These are phyloP conservation scores for Xerocomellus intermedius DNA, from an alignment of 768 basidiomycete genomes.

Conservation along the genomic window DNA sequence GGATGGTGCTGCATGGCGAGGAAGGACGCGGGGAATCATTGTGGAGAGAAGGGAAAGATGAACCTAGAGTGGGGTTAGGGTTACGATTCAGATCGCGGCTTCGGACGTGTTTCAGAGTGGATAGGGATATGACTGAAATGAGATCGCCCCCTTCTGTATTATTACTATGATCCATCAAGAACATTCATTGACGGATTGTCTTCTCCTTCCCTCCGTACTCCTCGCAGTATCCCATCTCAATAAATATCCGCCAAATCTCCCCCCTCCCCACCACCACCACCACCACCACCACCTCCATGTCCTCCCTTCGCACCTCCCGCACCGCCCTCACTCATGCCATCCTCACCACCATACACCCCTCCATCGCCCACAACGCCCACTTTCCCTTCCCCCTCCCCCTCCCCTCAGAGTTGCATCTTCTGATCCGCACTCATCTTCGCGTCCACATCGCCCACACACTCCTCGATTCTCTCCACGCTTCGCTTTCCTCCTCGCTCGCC, in stretches of 20 bases:
- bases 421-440: conserved; percentile 49
- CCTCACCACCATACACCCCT: conserved; percentile 48
- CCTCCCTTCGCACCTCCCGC: conserved; percentile 37
- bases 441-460: conserved; percentile 42
- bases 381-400: conserved; percentile 31
- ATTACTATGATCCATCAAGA: conserved; percentile 1
- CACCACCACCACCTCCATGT: too few relatives aligned
- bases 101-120: conserved; percentile 3
- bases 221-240: conserved; percentile 22
- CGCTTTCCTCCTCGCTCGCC: conserved; percentile 33
- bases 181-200: conserved; percentile 2
- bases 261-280: too few relatives aligned
- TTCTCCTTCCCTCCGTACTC: conserved; percentile 23
- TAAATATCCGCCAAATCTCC: conserved; percentile 12
- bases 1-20: conserved; percentile 26
- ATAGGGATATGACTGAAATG: background rate
- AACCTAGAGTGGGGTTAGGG: conserved; percentile 37
- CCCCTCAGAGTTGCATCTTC: conserved; percentile 52
- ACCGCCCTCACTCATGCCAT: conserved; percentile 51
- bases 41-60: conserved; percentile 9
- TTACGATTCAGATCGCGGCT: conserved; percentile 21
- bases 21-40: conserved; percentile 20
- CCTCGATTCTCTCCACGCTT: conserved; percentile 40
- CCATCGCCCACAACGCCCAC: conserved; percentile 34
- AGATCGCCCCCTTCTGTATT: conserved; percentile 21